These are phyloP conservation scores for Curvularia lunata DNA, from an alignment of 2,329 filamentous ascomycete genomes.

Conservation along the genomic window DNA sequence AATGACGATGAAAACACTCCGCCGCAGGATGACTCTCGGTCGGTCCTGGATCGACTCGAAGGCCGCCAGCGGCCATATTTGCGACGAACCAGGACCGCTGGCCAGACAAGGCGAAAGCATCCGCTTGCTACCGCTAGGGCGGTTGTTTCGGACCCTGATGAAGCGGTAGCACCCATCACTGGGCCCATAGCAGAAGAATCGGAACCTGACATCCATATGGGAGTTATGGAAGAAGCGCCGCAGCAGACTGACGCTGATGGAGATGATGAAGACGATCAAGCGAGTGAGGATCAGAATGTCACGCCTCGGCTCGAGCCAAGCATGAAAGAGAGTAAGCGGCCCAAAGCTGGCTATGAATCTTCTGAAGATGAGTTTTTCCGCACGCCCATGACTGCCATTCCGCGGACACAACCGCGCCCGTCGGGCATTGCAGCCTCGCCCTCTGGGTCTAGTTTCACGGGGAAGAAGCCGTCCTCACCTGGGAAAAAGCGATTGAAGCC, in stretches of 20 bases:
- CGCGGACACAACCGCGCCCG: slow-evolving; percentile 36
- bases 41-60: slow-evolving; percentile 65
- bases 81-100: slow-evolving; percentile 57
- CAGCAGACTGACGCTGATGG: slow-evolving; percentile 82
- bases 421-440: slow-evolving; percentile 31
- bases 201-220: slow-evolving; percentile 48
- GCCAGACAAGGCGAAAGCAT: slow-evolving; percentile 48
- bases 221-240: slow-evolving; percentile 54
- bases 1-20: slow-evolving; percentile 66
- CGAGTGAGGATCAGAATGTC: slow-evolving; percentile 35
- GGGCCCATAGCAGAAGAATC: slow-evolving; percentile 55
- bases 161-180: slow-evolving; percentile 37
- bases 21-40: slow-evolving; percentile 66
- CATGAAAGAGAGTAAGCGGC: slow-evolving; percentile 38
- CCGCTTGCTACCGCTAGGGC: slow-evolving; percentile 61
- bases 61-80: slow-evolving; percentile 59
- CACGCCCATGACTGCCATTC: slow-evolving; percentile 48
- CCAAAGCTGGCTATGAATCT: slow-evolving; percentile 38
- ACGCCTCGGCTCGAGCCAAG: slow-evolving; percentile 25
- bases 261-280: slow-evolving; percentile 74
- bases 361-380: slow-evolving; percentile 54
- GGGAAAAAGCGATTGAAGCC: slow-evolving; percentile 34
- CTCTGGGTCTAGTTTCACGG: slow-evolving; percentile 45
- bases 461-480: slow-evolving; percentile 40
- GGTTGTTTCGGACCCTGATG: slow-evolving; percentile 64